Evolutionary conservation across 2,329 filamentous ascomycete species (phyloP).

Genomic region (Didymella glomerata): DNA sequence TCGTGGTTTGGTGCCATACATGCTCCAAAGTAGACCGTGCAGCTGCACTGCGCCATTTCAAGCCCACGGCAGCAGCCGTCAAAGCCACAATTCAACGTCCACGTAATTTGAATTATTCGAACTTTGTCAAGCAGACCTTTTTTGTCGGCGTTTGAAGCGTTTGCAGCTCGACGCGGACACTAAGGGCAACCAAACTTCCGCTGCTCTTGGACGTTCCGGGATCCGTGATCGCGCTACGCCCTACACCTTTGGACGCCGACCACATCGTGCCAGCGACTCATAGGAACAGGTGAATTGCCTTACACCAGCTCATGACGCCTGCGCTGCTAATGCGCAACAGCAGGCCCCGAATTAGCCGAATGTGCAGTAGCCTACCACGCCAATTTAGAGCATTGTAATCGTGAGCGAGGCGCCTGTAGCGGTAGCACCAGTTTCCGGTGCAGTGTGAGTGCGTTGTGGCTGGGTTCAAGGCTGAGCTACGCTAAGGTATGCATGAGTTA

Average conservation of each 20-base stretch:
- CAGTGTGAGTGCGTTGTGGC: slow-evolving; percentile 6
- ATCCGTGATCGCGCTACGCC: slow-evolving; percentile 13
- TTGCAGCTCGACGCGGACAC: slow-evolving; percentile 6
- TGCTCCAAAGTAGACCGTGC: neutral
- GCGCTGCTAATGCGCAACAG: slow-evolving; percentile 2
- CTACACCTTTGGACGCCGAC: neutral
- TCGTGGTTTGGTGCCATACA: neutral
- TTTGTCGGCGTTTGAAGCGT: slow-evolving; percentile 8
- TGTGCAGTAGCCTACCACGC: slow-evolving; percentile 9
- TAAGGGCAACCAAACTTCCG: slow-evolving; percentile 15
- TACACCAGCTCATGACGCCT: slow-evolving; percentile 11
- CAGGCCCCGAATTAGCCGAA: neutral
- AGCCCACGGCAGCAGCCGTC: slow-evolving; percentile 4
- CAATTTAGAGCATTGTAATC: neutral
- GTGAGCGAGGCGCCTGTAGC: slow-evolving; percentile 3
- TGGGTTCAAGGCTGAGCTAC: slow-evolving; percentile 10
- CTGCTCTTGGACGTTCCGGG: neutral
- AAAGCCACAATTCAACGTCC: slow-evolving; percentile 4
- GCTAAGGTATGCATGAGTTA: neutral
- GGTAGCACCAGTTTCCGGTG: slow-evolving; percentile 9
- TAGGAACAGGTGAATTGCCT: slow-evolving; percentile 8
- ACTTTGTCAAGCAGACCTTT: slow-evolving; percentile 3
- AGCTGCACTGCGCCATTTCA: neutral
- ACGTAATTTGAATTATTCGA: slow-evolving; percentile 1
- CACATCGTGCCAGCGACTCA: neutral